These are phyloP conservation scores for Monascus ruber DNA, from an alignment of 2,329 filamentous ascomycete genomes.

Conservation along the genomic window DNA sequence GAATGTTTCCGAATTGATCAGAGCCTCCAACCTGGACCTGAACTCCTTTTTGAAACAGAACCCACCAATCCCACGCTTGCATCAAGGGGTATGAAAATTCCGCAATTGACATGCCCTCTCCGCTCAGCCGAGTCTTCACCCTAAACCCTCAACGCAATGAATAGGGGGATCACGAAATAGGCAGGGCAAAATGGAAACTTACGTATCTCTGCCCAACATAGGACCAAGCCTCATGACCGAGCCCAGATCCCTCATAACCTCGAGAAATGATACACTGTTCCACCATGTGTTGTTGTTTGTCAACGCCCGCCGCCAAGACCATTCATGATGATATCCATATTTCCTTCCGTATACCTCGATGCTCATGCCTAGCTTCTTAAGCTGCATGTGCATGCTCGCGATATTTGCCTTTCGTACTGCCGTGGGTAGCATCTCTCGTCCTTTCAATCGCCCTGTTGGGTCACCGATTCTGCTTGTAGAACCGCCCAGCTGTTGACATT, in stretches of 20 bases:
- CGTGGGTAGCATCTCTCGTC: slow-evolving; percentile 25
- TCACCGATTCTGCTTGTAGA: slow-evolving; percentile 37
- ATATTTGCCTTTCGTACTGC: slow-evolving; percentile 35
- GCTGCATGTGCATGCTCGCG: slow-evolving; percentile 37
- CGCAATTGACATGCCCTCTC: slow-evolving; percentile 85
- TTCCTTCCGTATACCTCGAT: slow-evolving; percentile 55
- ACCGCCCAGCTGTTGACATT: slow-evolving; percentile 30
- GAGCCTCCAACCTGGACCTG: slow-evolving; percentile 89
- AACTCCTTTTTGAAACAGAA: slow-evolving; percentile 60
- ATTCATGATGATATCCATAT: slow-evolving; percentile 53
- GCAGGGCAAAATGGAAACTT: slow-evolving; percentile 30
- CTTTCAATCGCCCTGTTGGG: slow-evolving; percentile 33
- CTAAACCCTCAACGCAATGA: slow-evolving; percentile 23
- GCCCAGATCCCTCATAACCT: slow-evolving; percentile 65
- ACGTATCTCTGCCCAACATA: slow-evolving; percentile 83
- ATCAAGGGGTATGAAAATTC: slow-evolving; percentile 90
- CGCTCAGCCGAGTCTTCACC: slow-evolving; percentile 72
- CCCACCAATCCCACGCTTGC: slow-evolving; percentile 96
- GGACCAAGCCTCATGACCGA: slow-evolving; percentile 65
- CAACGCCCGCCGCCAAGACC: slow-evolving; percentile 56
- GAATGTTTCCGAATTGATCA: slow-evolving; percentile 94
- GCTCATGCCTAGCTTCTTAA: slow-evolving; percentile 58
- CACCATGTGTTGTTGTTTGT: slow-evolving; percentile 81
- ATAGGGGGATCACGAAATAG: no score
- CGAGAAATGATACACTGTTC: slow-evolving; percentile 57